Percentiles rank a stretch among this genome's conserved stretches.
Conservation (phyloP, 768 basidiomycete genomes). For the Tephrocybe sp. region DNA sequence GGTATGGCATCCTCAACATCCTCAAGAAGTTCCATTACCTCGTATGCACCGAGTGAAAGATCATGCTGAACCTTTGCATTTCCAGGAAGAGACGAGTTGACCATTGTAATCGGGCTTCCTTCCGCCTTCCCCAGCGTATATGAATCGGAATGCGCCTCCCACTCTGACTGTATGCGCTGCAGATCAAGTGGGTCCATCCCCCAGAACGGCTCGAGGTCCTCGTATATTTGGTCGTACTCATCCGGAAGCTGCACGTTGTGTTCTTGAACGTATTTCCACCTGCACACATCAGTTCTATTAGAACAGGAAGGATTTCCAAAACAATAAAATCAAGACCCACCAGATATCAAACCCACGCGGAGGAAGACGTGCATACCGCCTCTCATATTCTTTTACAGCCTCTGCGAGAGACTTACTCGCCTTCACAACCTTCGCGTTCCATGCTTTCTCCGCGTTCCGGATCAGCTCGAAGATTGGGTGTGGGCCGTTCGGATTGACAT, state of each 20-base stretch:
- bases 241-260: slow-evolving; percentile 76
- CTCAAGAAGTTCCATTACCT: slow-evolving; percentile 38
- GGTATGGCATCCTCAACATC: slow-evolving; percentile 42
- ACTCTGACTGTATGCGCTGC: slow-evolving; percentile 31
- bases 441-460: slow-evolving; percentile 65
- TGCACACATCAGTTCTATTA: slow-evolving; percentile 9
- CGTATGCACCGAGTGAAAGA: slow-evolving; percentile 28
- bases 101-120: slow-evolving; percentile 24
- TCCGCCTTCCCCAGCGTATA: slow-evolving; percentile 39
- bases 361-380: slow-evolving; percentile 71
- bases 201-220: slow-evolving; percentile 84
- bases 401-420: slow-evolving; percentile 77
- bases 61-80: slow-evolving; percentile 19
- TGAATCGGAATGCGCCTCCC: slow-evolving; percentile 37
- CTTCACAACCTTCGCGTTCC: slow-evolving; percentile 53
- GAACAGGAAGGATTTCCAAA: not conserved
- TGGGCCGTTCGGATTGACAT: slow-evolving; percentile 36
- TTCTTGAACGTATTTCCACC: slow-evolving; percentile 53
- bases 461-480: slow-evolving; percentile 86
- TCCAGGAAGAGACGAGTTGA: slow-evolving; percentile 28
- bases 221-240: slow-evolving; percentile 74
- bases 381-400: slow-evolving; percentile 76
- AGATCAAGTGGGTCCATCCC: slow-evolving; percentile 46
- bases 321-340: slow-evolving; percentile 45
- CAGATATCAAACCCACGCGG: slow-evolving; percentile 86